Base-by-base conservation (phyloP, 2,329 filamentous ascomycete species). In the Aureobasidium subglaciale region DNA sequence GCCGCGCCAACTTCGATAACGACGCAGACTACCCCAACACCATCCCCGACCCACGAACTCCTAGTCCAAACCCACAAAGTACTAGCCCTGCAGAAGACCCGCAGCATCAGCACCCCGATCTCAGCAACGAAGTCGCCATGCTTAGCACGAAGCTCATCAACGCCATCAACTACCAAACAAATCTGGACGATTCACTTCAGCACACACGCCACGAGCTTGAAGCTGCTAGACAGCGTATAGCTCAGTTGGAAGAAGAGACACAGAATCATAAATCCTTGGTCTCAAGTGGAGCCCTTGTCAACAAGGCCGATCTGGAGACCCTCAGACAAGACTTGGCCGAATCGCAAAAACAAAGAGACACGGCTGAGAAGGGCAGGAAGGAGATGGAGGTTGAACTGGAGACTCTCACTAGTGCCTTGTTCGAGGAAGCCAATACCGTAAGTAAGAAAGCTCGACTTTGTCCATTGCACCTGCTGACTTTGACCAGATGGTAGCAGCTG, bases 91-190 rank as follows among this genome's bases (percentile, higher is more conserved):
- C 54, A 11, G 56, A 56, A 27, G 56, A 48, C 27, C 18, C 25
- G 6, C 27, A 50, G n/a, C 46, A 56, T 22, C 54, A 35, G 22
- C 55, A 84, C 62, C 81, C 80, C 18, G 83, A 86, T 63, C 67
- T 86, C 40, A 85, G 80, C 67, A 78, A 78, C 61, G 93, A 97
- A 71, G 89, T 99, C 25, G 88, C 92, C 7, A 84, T 88, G 6
- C 77, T 99, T 29, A 97, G 90, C 72, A 92, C 90, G 46, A 99
- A 99, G 71, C 83, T 99, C 60, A 92, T 99, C 64, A 92, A 93
- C 67, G 92, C 93, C 41, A 96, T 99, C 72, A 99, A 99, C 68
- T 87, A 95, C 70, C 91, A 96, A 71, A 96, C 91, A 7, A 85
- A 82, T 20, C 80, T 99, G 41, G 93, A 97, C 70, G 93, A 99